Conservation (phyloP, 208 protist genomes). For the Borovskyia barvae region DNA sequence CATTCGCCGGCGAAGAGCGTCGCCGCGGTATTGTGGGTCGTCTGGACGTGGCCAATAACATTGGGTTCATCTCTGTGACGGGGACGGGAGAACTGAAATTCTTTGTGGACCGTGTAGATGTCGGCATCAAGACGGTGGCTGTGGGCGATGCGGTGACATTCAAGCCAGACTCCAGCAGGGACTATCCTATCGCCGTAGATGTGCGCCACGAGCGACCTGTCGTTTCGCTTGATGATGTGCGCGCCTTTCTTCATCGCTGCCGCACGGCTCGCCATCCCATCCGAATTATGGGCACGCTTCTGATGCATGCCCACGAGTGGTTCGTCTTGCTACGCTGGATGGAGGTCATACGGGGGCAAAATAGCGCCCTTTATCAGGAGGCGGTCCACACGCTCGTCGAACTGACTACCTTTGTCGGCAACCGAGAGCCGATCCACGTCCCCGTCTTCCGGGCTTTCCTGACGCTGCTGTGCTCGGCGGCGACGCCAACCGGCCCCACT, state of each 20-base stretch:
- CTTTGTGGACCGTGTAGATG: constrained; percentile 81
- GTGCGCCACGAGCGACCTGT: constrained; percentile 65
- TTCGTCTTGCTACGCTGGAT: constrained; percentile 61
- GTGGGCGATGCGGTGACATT: constrained; percentile 76
- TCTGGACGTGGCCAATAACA: constrained; percentile 65
- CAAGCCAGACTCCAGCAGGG: constrained; percentile 70
- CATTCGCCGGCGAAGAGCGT: constrained; percentile 54
- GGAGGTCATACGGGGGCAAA: constrained; percentile 25
- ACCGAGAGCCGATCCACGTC: constrained; percentile 84
- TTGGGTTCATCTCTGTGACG: constrained; percentile 71
- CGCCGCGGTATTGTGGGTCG: constrained; percentile 64
- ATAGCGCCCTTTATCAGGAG: constrained; percentile 34
- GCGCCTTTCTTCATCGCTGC: constrained; percentile 70
- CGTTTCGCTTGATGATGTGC: constrained; percentile 62
- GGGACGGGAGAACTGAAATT: constrained; percentile 81
- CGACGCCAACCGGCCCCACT: background rate
- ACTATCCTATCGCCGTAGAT: constrained; percentile 79
- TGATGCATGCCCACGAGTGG: constrained; percentile 83
- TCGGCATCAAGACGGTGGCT: constrained; percentile 65
- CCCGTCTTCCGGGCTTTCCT: constrained; percentile 66
- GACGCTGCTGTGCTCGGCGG: constrained; percentile 18
- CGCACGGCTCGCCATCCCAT: constrained; percentile 50
- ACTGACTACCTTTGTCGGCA: constrained; percentile 79
- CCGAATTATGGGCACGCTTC: constrained; percentile 64
- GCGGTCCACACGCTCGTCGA: constrained; percentile 68